phyloP scores from a whole-genome alignment of 192 early-diverging fungal species.

The Coemansia sp. region DNA sequence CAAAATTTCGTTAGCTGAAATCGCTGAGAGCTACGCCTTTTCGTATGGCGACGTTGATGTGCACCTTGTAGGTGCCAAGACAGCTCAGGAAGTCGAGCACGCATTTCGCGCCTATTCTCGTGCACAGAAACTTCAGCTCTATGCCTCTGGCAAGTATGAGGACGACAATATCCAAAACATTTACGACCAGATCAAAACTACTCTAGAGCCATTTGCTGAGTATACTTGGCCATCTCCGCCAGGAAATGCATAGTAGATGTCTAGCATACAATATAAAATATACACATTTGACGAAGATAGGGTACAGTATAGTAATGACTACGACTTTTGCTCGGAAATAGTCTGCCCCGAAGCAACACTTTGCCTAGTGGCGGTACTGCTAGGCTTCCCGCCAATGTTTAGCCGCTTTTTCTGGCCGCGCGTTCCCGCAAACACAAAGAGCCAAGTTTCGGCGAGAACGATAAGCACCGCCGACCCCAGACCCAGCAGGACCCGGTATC shows the following conservation, averaged over 20 bases:
- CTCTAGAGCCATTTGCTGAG: slow-evolving; percentile 34
- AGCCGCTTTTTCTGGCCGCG: slow-evolving; percentile 47
- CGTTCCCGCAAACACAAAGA: slow-evolving; percentile 39
- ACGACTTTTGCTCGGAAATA: neutral
- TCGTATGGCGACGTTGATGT: slow-evolving; percentile 25
- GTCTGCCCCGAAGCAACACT: neutral
- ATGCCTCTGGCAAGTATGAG: slow-evolving; percentile 14
- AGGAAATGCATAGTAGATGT: slow-evolving; percentile 19
- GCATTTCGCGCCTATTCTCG: slow-evolving; percentile 27
- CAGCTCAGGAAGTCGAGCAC: slow-evolving; percentile 22
- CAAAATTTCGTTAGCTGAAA: slow-evolving; percentile 55
- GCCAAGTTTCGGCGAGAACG: slow-evolving; percentile 39
- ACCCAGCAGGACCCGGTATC: slow-evolving; percentile 42
- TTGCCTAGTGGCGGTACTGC: neutral
- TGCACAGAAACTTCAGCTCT: slow-evolving; percentile 12
- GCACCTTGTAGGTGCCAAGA: slow-evolving; percentile 47
- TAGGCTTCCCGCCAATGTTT: neutral
- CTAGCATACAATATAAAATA: neutral
- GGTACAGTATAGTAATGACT: neutral
- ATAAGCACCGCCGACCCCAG: slow-evolving; percentile 32
- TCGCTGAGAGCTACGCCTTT: slow-evolving; percentile 58
- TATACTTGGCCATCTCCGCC: slow-evolving; percentile 55
- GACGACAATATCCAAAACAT: slow-evolving; percentile 14
- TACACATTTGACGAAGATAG: too few species aligned
- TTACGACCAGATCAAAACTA: slow-evolving; percentile 17